These are phyloP conservation scores for Protomyces inundatus DNA, from an alignment of 1,139 yeast species.

Conservation along the genomic window DNA sequence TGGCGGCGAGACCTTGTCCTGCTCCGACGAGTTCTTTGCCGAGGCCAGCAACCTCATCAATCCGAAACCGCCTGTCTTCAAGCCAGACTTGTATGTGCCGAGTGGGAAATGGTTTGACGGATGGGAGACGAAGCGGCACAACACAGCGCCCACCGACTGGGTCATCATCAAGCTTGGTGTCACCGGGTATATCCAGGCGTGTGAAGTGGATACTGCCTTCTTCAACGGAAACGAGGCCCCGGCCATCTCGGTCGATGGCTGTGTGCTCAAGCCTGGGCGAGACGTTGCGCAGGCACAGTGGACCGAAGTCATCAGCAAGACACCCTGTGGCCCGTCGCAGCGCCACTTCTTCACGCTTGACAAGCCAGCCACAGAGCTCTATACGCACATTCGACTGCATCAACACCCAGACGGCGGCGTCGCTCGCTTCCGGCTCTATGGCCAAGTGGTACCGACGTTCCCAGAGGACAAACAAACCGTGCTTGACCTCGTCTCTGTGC, in stretches of 20 bases:
- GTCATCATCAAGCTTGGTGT: constrained; percentile 80
- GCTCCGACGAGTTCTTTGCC: constrained; percentile 92
- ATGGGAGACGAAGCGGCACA: constrained; percentile 96
- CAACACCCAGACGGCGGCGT: constrained; percentile 98
- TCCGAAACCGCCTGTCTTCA: constrained; percentile 67
- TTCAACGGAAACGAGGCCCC: constrained; percentile 97
- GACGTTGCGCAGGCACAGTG: constrained; percentile 46
- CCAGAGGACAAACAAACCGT: constrained; percentile 47
- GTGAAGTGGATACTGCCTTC: constrained; percentile 86
- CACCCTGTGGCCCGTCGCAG: constrained; percentile 83
- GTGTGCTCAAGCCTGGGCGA: constrained; percentile 40
- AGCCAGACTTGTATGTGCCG: constrained; percentile 26
- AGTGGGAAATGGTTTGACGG: constrained; percentile 31
- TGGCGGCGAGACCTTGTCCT: constrained; percentile 65
- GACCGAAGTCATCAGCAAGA: constrained; percentile 62
- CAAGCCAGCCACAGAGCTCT: constrained; percentile 52
- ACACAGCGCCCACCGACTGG: constrained; percentile 77
- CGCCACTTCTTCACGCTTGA: constrained; percentile 69
- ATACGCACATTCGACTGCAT: constrained; percentile 73
- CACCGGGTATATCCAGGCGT: constrained; percentile 69
- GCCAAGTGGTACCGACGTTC: constrained; percentile 64
- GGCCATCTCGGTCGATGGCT: constrained; percentile 75
- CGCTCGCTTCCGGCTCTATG: constrained; percentile 86
- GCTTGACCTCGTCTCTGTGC: constrained; percentile 73
- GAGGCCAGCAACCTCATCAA: constrained; percentile 82